phyloP scores from a whole-genome alignment of 2,329 filamentous ascomycete genomes.

The Pseudogymnoascus sp. region DNA sequence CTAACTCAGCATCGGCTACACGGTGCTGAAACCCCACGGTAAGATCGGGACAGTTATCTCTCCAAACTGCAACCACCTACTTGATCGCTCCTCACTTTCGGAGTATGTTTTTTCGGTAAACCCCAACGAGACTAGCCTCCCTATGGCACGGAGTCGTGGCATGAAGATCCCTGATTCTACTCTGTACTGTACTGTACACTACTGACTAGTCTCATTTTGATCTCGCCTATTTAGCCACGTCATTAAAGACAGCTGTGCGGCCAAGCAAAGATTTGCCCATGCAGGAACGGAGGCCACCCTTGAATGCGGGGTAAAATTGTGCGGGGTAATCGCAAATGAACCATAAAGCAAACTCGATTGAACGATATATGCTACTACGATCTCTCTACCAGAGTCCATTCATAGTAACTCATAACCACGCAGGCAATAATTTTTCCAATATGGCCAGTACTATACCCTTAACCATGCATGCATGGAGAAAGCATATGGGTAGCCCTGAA shows the following conservation, averaged over 20 bases:
- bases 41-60: background rate
- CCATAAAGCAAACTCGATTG: background rate
- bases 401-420: background rate
- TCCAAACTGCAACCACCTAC: background rate
- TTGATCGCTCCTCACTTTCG: background rate
- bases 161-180: background rate
- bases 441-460: constrained; percentile 17
- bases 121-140: background rate
- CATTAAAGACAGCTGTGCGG: background rate
- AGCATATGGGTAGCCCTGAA: constrained; percentile 27
- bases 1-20: no score
- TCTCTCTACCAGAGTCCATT: background rate
- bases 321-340: background rate
- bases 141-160: background rate
- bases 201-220: background rate
- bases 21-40: no score
- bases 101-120: background rate
- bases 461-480: constrained; percentile 33
- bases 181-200: no score
- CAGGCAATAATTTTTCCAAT: background rate
- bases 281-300: background rate
- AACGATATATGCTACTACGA: background rate
- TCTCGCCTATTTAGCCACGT: background rate
- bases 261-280: background rate
- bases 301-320: background rate